A percentile compares a stretch with the other conserved stretches of the same genome.
Conservation (phyloP, 1,139 yeast genomes). For the Nakaseomyces delphensis region DNA sequence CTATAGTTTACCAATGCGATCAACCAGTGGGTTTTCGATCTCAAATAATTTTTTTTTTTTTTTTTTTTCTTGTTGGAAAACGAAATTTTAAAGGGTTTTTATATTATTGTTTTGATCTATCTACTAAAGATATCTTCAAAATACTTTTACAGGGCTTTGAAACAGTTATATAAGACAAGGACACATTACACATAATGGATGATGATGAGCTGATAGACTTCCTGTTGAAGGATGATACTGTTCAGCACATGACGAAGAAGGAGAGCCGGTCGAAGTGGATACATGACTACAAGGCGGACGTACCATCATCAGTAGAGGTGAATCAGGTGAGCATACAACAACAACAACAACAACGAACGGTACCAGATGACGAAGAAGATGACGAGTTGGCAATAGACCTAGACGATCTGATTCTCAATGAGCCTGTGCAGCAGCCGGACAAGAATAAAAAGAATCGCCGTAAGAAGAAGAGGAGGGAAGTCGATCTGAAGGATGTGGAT, state of each 20-base stretch:
- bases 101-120: too few species aligned
- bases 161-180: background rate
- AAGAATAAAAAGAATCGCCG: background rate
- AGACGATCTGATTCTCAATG: conserved; percentile 1
- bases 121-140: too few species aligned
- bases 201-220: conserved; percentile 9
- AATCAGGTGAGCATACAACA: background rate
- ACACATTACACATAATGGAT: conserved; percentile 7
- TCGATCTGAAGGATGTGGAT: background rate
- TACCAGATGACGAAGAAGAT: background rate
- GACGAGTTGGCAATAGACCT: conserved; percentile 1
- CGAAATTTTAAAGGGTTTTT: too few species aligned
- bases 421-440: background rate
- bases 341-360: too few species aligned
- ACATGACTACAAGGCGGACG: background rate
- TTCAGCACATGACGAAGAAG: background rate
- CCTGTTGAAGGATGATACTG: conserved; percentile 7
- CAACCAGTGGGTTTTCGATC: too few species aligned
- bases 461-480: background rate
- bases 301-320: background rate
- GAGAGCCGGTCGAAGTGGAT: conserved; percentile 2
- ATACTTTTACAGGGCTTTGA: too few species aligned
- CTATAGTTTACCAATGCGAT: too few species aligned
- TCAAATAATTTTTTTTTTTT: too few species aligned
- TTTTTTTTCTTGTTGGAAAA: too few species aligned